Base-by-base conservation (phyloP, 2,329 filamentous ascomycete species). In the Cercospora zeina region DNA sequence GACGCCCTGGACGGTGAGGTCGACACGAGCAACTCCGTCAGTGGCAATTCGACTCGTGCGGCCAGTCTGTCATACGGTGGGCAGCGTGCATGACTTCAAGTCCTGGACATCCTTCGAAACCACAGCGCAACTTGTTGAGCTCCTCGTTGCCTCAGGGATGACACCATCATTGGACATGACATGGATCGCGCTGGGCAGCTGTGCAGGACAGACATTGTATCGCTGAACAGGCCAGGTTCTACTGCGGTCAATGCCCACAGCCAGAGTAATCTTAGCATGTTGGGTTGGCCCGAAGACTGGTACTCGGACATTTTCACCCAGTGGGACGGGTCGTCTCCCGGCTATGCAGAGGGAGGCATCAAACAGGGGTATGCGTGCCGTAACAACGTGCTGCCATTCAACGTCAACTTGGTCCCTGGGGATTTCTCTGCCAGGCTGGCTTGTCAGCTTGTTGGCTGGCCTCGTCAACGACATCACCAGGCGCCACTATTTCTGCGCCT, bases 241-340 rank as follows among this genome's bases (percentile, higher is more conserved):
- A 8, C n/a, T 31, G 16, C 27, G 27, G 49, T 34, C 49, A 16
- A 53, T 34, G 49, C 30, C 19, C 49, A 16, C 27, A 16, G 10
- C 10, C 4, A 53, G 30, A 51, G 49, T 34, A 34, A 53, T 21
- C 30, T 53, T 34, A 53, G 30, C 8, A 34, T 8, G 49, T 11
- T 34, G 49, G 34, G 16, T 27, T 27, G 42, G 6, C 6, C 42
- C 5, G 42, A 49, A 49, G 42, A 33, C n/a, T 53, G 49, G 49
- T 53, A 33, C 49, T 53, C 49, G 49, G 49, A 53, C 49, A 53
- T 19, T 53, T 53, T 53, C 49, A 34, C 49, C 49, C 49, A 53
- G 30, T 53, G 49, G 49, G 30, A 53, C 49, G 49, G 49, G 34
- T 53, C 30, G 49, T 34, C 24, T 33, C 16, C 49, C 49, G 30